Percentiles rank a stretch among this genome's conserved stretches.
Evolutionary conservation across 1,284 basidiomycete species (phyloP).

Genomic region (Laetiporus sulphureus): DNA sequence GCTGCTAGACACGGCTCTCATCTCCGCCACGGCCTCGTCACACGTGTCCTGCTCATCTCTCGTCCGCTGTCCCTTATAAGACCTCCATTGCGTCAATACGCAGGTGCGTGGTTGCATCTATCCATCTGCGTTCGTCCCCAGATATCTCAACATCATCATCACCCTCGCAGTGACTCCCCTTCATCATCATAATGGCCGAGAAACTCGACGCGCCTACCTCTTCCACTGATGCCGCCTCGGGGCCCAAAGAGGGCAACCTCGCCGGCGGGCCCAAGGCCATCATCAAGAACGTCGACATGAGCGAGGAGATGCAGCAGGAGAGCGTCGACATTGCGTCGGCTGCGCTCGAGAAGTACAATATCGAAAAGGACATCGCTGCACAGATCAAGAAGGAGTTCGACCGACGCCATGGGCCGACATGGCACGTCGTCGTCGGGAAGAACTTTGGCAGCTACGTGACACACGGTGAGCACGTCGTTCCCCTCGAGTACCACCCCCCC

Average conservation of each 20-base stretch:
- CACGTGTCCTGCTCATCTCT: too few species aligned
- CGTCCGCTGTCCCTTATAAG: too few species aligned
- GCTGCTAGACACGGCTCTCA: too few species aligned
- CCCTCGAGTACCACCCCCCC: too few species aligned
- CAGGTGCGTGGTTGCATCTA: too few species aligned
- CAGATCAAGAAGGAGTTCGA: constrained; percentile 98
- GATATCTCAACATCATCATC: neutral
- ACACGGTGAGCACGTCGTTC: constrained; percentile 88
- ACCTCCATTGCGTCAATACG: too few species aligned
- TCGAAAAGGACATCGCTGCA: constrained; percentile 97
- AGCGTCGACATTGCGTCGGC: constrained; percentile 82
- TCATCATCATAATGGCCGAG: constrained; percentile 46
- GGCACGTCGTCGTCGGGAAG: constrained; percentile 98
- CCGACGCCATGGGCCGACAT: constrained; percentile 84
- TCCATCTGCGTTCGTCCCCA: neutral
- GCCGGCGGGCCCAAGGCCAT: constrained; percentile 64
- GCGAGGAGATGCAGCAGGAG: constrained; percentile 92
- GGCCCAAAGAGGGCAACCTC: constrained; percentile 35
- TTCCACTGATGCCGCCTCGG: constrained; percentile 44
- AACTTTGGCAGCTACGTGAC: constrained; percentile 98
- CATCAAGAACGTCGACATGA: constrained; percentile 98
- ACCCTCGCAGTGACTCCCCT: neutral
- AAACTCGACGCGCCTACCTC: constrained; percentile 52
- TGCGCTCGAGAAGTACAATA: constrained; percentile 85
- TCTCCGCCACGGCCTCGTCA: too few species aligned